Evolutionary conservation across 208 protist species (phyloP), one percentile per base, ranked within the genome.

Genomic region (Acanthamoeba lenticulata): DNA sequence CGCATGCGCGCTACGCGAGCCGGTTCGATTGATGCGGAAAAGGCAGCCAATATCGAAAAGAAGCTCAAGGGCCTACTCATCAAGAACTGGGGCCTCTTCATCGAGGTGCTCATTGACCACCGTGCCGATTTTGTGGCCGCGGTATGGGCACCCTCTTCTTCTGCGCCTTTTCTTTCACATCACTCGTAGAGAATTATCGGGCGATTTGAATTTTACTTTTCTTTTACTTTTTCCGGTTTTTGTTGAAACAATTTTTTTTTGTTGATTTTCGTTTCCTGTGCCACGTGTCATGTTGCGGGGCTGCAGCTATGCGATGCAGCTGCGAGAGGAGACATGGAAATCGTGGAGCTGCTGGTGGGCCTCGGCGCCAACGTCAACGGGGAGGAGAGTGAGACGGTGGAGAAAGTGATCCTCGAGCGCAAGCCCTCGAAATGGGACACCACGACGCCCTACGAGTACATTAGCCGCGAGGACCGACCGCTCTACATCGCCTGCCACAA

Each of bases 401-500:
- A 91, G 38, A 91, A 91, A 21, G 85, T 91, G n/a, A 47, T 91
- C 27, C 57, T 91, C 32, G 85, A 91, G 40, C 85, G 85, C 47
- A 91, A 69, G 85, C 85, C 85, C 4, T 24, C 85, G 21, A 91
- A 91, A 32, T 91, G 85, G 85, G 85, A 91, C 34, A 47, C 57
- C 4, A 69, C 57, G 52, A 91, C 85, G 52, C 85, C 85, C 34
- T 91, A 91, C 40, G 85, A 91, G n/a, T 91, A 91, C 52, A 91
- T 91, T 34, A 91, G 55, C 36, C 24, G 57, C 11, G 85, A 91
- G 36, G 85, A 91, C 40, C 49, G 85, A 32, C 85, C 85, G 57
- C 85, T 91, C 52, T 91, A 91, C 57, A 62, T 49, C 57, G 85
- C 85, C 17, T 91, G 85, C 40, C 57, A 62, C 36, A 91, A 91